Base-by-base conservation (phyloP, 140 eudicot species). In the Ambrosia hybrid region DNA sequence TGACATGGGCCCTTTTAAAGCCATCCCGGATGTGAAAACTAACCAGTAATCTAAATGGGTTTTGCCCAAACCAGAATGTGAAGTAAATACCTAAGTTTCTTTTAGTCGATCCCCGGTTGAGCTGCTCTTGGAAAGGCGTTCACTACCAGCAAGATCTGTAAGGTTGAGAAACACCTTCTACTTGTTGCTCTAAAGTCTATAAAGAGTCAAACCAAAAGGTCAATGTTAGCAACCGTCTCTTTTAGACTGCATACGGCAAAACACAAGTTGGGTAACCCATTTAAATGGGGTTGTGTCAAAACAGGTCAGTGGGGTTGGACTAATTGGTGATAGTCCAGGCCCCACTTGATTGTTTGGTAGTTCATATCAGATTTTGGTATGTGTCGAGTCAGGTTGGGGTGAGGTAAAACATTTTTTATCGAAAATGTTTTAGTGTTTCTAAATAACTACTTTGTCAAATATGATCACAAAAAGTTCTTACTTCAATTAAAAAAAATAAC, bases 141-240 rank as follows among this genome's bases (percentile, higher is more conserved):
- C 99, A 79, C 99, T 94, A 62, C 99, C 99, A 63, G 99, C 99
- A 71, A 94, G 97, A 66, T 94, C 99, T 62, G 90, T 91, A 56
- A 94, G 89, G 80, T 94, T 94, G 13, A 94, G 81, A 48, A 48
- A 94, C 88, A 38, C 99, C 99, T 80, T 90, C 96, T 62, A 88
- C 99, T 16, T 94, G 97, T 81, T 90, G 99, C 62, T 88, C 99
- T 36, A 94, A 90, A 84, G 87, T 83, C 99, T 94, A 43, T 43
- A 69, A 60, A 72, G 73, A 57, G 45, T 30, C 51, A 36, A 73
- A 73, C 30, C 63, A 16, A 51, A 4, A 52, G 34, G 48, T 66
- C 51, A 66, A 51, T 43, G 12, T 65, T 51, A 67, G 21, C 49
- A 53, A 56, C 34, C 9, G 46, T 49, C 1, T 48, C 59, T 34